Evolutionary conservation across 805 yeast genomes (phyloP).

Genomic region (Lachancea dasiensis): DNA sequence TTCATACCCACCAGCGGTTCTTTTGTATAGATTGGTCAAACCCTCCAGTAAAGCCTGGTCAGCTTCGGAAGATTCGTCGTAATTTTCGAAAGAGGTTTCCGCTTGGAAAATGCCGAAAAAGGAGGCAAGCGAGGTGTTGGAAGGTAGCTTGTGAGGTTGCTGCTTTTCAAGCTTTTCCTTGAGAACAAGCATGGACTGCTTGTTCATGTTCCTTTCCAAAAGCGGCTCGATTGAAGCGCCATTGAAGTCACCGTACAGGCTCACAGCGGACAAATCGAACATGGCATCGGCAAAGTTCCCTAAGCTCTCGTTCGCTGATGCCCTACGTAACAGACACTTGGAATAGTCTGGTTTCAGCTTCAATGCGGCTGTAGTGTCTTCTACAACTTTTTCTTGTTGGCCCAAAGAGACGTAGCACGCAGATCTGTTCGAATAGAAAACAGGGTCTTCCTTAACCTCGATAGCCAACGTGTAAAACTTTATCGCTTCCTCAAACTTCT

Average conservation of each 20-base stretch:
- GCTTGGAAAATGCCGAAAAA: conserved; percentile 80
- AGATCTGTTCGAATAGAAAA: conserved; percentile 90
- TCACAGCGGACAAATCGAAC: conserved; percentile 84
- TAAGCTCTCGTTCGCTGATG: conserved; percentile 80
- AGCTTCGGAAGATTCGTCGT: conserved; percentile 51
- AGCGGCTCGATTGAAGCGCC: conserved; percentile 72
- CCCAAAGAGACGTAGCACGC: conserved; percentile 87
- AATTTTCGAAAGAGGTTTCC: conserved; percentile 44
- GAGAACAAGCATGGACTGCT: conserved; percentile 69
- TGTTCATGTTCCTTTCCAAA: conserved; percentile 80
- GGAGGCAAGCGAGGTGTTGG: conserved; percentile 76
- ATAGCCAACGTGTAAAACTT: conserved; percentile 76
- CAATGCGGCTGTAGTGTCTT: conserved; percentile 82
- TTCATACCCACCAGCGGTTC: conserved; percentile 36
- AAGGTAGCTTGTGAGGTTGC: conserved; percentile 52
- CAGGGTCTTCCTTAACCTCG: conserved; percentile 70
- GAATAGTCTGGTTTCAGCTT: conserved; percentile 82
- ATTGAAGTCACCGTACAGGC: conserved; percentile 77
- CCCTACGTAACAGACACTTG: conserved; percentile 90
- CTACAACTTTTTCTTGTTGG: conserved; percentile 76
- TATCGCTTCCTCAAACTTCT: conserved; percentile 70
- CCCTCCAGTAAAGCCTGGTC: conserved; percentile 63
- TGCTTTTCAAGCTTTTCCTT: conserved; percentile 43
- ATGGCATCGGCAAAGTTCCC: conserved; percentile 78
- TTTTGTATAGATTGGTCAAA: conserved; percentile 46